phyloP scores from a whole-genome alignment of 2,329 filamentous ascomycete species.

The Talaromyces islandicus region DNA sequence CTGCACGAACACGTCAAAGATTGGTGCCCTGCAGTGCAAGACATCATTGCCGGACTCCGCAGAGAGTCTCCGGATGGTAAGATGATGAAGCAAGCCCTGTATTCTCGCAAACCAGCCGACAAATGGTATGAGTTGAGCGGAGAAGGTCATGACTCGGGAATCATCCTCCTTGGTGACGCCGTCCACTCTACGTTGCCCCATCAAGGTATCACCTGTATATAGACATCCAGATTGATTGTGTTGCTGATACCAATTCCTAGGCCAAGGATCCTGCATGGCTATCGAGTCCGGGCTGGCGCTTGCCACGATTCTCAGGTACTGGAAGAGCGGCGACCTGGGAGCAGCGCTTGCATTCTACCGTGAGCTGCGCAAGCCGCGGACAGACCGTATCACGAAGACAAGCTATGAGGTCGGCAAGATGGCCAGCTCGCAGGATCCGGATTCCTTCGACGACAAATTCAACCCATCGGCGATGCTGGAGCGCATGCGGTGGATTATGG shows the following conservation, averaged over 20 bases:
- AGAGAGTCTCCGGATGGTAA: constrained; percentile 24
- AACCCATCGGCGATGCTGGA: constrained; percentile 21
- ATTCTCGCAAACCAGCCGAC: constrained; percentile 25
- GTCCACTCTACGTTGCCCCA: constrained; percentile 30
- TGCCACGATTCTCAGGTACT: constrained; percentile 19
- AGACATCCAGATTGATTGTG: too few species aligned
- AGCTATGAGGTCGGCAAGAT: constrained; percentile 32
- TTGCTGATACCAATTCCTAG: constrained; percentile 10
- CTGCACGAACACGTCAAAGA: constrained; percentile 27
- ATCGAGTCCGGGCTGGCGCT: constrained; percentile 30
- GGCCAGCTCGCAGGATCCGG: constrained; percentile 27
- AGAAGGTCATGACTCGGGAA: constrained; percentile 18
- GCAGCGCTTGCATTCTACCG: constrained; percentile 30
- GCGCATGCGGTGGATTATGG: constrained; percentile 33
- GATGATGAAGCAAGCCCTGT: constrained; percentile 30
- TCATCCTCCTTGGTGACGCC: constrained; percentile 26
- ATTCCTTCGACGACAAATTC: constrained; percentile 22
- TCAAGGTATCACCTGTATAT: constrained; percentile 16
- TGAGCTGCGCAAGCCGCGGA: constrained; percentile 30
- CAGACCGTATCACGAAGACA: constrained; percentile 27
- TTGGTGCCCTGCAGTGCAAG: constrained; percentile 27
- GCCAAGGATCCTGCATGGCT: constrained; percentile 29
- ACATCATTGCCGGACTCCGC: constrained; percentile 25
- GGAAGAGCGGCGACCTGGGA: constrained; percentile 17
- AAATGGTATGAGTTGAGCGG: constrained; percentile 27